Evolutionary conservation across 1,284 basidiomycete genomes (phyloP).

Genomic region (Puccinia hordei): DNA sequence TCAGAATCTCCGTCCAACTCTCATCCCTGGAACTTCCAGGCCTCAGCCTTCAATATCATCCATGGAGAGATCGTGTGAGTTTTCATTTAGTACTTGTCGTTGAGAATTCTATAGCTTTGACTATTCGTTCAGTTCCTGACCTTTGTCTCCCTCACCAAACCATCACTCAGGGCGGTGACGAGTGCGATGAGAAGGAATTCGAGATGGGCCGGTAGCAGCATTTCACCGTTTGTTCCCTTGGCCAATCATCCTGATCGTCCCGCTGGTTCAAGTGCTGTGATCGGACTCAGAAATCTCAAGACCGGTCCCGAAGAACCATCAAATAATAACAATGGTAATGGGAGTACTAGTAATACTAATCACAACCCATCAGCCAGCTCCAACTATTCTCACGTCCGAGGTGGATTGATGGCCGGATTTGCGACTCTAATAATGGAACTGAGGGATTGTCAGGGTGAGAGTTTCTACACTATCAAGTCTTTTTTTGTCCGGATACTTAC

Average conservation of each 20-base stretch:
- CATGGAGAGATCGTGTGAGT: constrained; percentile 50
- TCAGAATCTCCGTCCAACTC: neutral
- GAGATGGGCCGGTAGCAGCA: constrained; percentile 28
- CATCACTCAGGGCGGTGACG: constrained; percentile 37
- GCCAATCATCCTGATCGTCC: neutral
- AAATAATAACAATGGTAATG: neutral
- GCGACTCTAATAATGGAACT: constrained; percentile 78
- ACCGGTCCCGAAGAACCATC: constrained; percentile 1
- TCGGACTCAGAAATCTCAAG: constrained; percentile 41
- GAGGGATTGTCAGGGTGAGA: constrained; percentile 72
- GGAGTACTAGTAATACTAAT: neutral
- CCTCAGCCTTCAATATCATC: constrained; percentile 44
- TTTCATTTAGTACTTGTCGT: neutral
- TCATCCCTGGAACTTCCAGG: constrained; percentile 32
- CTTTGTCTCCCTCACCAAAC: neutral
- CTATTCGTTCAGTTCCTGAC: neutral
- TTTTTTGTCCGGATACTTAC: neutral
- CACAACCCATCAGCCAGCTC: constrained; percentile 4
- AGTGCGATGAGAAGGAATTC: constrained; percentile 49
- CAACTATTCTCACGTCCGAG: constrained; percentile 29
- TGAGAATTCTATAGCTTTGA: neutral
- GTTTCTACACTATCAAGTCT: neutral
- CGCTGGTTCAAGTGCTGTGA: neutral
- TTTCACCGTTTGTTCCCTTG: constrained; percentile 19
- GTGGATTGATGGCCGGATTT: constrained; percentile 78